A percentile compares a stretch with the other conserved stretches of the same genome.
Evolutionary conservation across 495 filamentous ascomycete genomes (phyloP).

Genomic region (Evansstolkia leycettana): DNA sequence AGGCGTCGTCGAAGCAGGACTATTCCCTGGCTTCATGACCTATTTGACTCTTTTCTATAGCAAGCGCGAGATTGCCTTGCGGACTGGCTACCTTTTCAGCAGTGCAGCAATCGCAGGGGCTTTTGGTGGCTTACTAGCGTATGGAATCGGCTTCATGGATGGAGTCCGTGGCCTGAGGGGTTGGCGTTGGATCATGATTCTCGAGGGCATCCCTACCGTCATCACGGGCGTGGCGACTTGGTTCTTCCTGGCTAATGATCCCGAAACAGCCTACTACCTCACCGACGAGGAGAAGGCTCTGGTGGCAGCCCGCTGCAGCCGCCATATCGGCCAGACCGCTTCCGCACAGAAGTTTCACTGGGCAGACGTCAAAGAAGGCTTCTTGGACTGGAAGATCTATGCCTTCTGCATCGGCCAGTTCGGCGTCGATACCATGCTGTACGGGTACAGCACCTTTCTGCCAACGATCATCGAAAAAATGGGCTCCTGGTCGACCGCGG

Average conservation of each 20-base stretch:
- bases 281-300: conserved; percentile 45
- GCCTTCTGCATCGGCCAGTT: conserved; percentile 55
- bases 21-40: conserved; percentile 45
- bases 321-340: conserved; percentile 45
- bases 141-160: conserved; percentile 60
- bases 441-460: conserved; percentile 65
- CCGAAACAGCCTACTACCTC: conserved; percentile 50
- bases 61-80: conserved; percentile 58
- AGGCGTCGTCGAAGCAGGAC: conserved; percentile 43
- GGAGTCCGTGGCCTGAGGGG: conserved; percentile 47
- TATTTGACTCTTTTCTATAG: conserved; percentile 69
- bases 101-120: conserved; percentile 65
- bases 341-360: conserved; percentile 49
- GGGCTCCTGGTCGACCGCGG: conserved; percentile 45
- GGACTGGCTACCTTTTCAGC: conserved; percentile 67
- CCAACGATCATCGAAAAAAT: conserved; percentile 67
- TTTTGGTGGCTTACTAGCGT: conserved; percentile 64
- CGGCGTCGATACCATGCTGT: conserved; percentile 60
- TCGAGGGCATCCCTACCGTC: conserved; percentile 62
- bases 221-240: conserved; percentile 47
- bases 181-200: conserved; percentile 47
- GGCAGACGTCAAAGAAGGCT: conserved; percentile 35
- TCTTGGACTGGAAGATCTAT: conserved; percentile 56
- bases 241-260: conserved; percentile 54
- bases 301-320: conserved; percentile 27